A percentile compares a stretch with the other conserved stretches of the same genome.
phyloP scores from a whole-genome alignment of 352 stramenopile species.

The Phytophthora kernoviae region DNA sequence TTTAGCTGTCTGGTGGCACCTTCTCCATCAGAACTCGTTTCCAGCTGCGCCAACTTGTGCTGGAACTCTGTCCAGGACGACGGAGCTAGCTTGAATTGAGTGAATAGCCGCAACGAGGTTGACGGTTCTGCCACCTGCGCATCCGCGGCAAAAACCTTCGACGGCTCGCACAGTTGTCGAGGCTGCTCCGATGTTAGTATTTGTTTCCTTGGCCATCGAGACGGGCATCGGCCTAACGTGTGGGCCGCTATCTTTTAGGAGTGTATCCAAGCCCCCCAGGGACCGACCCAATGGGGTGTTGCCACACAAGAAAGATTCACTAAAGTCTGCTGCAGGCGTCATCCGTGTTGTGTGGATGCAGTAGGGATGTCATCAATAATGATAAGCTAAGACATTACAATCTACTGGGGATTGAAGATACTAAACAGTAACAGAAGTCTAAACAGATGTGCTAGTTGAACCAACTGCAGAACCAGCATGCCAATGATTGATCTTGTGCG shows the following conservation, averaged over 20 bases:
- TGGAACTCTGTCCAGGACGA: slow-evolving; percentile 20
- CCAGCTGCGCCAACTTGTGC: slow-evolving; percentile 5
- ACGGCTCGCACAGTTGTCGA: slow-evolving; percentile 8
- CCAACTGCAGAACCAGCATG: too few relatives aligned
- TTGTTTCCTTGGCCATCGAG: too few relatives aligned
- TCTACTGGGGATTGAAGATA: too few relatives aligned
- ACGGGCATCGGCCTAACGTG: too few relatives aligned
- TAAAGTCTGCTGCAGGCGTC: not conserved
- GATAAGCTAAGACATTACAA: slow-evolving; percentile 3
- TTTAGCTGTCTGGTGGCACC: slow-evolving; percentile 39
- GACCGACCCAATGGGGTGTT: slow-evolving; percentile 13
- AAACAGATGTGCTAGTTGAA: too few relatives aligned
- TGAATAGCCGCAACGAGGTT: slow-evolving; percentile 9
- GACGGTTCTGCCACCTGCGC: slow-evolving; percentile 1
- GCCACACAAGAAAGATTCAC: slow-evolving; percentile 8
- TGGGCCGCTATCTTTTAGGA: too few relatives aligned
- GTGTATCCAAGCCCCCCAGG: too few relatives aligned
- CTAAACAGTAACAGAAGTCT: too few relatives aligned
- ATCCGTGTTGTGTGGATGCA: not conserved
- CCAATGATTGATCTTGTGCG: not conserved
- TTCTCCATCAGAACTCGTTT: not conserved
- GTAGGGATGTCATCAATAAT: slow-evolving; percentile 17
- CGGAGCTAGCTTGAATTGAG: slow-evolving; percentile 14
- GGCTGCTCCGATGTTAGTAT: too few relatives aligned
- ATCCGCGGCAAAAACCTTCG: slow-evolving; percentile 12